Percentiles rank a stretch among this genome's conserved stretches.
These are phyloP conservation scores for Ganoderma boninense DNA, from an alignment of 1,284 basidiomycete genomes.

Conservation along the genomic window DNA sequence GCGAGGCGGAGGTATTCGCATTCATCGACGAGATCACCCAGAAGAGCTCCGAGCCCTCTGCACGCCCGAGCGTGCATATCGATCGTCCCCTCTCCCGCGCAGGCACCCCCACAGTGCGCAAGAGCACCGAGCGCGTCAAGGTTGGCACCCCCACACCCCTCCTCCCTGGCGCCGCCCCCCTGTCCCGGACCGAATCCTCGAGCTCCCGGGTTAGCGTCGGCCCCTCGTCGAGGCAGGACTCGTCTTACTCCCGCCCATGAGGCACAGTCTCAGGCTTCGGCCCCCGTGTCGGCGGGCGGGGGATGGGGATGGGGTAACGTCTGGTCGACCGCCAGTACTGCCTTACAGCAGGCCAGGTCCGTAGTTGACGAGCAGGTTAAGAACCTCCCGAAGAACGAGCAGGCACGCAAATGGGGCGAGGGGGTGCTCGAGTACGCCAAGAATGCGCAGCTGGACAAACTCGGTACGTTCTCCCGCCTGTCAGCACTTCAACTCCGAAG, in stretches of 20 bases:
- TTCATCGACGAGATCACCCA: conserved; percentile 96
- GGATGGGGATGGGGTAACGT: conserved; percentile 85
- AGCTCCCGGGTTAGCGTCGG: conserved; percentile 38
- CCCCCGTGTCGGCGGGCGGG: conserved; percentile 43
- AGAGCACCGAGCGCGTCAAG: conserved; percentile 80
- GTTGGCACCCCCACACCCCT: conserved; percentile 59
- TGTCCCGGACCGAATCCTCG: conserved; percentile 42
- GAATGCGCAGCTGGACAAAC: conserved; percentile 78
- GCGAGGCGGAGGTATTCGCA: conserved; percentile 86
- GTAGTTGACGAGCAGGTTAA: conserved; percentile 94
- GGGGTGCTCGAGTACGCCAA: conserved; percentile 55
- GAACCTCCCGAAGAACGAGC: conserved; percentile 81
- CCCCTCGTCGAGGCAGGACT: conserved; percentile 35
- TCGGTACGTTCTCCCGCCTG: conserved; percentile 58
- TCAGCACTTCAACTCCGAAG: background rate
- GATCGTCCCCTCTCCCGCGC: conserved; percentile 72
- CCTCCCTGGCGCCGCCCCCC: conserved; percentile 46
- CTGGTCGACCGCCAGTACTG: conserved; percentile 87
- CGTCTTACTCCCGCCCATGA: conserved; percentile 35
- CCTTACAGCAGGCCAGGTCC: conserved; percentile 86
- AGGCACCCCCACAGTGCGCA: conserved; percentile 75
- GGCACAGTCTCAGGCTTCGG: conserved; percentile 23
- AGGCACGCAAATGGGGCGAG: conserved; percentile 80
- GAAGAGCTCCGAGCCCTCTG: conserved; percentile 80
- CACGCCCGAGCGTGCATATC: conserved; percentile 58